These are phyloP conservation scores for Sanghuangporus baumii DNA, from an alignment of 1,284 basidiomycete species.

Conservation along the genomic window DNA sequence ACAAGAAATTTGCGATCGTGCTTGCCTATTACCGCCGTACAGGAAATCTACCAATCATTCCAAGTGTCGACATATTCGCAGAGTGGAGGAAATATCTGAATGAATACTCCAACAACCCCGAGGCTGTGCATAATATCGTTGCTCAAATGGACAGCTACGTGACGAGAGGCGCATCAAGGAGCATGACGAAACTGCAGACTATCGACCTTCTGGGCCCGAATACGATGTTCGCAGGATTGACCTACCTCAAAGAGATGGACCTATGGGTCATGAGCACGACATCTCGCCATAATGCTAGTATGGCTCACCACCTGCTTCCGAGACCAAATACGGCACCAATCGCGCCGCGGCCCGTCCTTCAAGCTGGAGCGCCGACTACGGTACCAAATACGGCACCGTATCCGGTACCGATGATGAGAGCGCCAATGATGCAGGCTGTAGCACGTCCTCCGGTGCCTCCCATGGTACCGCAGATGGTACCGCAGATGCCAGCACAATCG, in stretches of 20 bases:
- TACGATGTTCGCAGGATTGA: neutral
- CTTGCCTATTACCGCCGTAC: neutral
- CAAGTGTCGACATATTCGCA: neutral
- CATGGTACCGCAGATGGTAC: too few relatives aligned
- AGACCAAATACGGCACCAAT: neutral
- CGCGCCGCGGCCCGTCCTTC: too few relatives aligned
- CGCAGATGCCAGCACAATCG: too few relatives aligned
- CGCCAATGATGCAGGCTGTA: neutral
- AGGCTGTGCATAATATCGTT: neutral
- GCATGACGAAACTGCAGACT: neutral
- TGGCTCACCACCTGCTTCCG: neutral
- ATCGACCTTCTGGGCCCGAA: neutral
- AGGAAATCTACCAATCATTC: neutral
- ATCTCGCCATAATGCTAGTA: neutral
- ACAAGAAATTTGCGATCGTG: neutral
- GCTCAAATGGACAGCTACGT: neutral
- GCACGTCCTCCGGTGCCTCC: too few relatives aligned
- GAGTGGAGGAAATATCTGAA: neutral
- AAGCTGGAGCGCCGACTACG: too few relatives aligned
- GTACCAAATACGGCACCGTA: too few relatives aligned
- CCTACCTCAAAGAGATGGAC: neutral
- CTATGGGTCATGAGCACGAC: conserved; percentile 2
- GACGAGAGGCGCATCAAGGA: neutral
- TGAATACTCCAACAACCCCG: neutral
- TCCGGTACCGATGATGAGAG: too few relatives aligned